Conservation (phyloP, 2,329 filamentous ascomycete species). For the Didymella lethalis region DNA sequence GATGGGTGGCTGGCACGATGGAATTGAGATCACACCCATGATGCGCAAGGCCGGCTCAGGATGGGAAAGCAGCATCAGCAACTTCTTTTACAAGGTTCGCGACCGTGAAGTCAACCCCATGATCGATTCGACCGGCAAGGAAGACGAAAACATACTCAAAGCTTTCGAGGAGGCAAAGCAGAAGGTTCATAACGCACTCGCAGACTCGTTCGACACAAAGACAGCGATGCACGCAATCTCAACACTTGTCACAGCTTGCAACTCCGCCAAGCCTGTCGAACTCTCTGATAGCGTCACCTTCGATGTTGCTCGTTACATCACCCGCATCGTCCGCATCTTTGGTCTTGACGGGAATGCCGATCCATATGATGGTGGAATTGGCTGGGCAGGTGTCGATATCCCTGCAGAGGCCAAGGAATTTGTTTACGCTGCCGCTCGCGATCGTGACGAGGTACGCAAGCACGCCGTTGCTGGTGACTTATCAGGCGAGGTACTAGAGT, state of each 20-base stretch:
- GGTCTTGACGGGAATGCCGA: constrained; percentile 72
- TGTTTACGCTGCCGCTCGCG: constrained; percentile 65
- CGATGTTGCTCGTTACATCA: constrained; percentile 77
- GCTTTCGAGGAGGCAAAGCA: constrained; percentile 63
- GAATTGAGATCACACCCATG: constrained; percentile 87
- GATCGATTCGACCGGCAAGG: constrained; percentile 38
- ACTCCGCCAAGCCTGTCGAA: constrained; percentile 57
- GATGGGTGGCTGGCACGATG: constrained; percentile 87
- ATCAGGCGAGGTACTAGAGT: constrained; percentile 37
- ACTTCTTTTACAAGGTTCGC: constrained; percentile 68
- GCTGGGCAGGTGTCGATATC: constrained; percentile 72
- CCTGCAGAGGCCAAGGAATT: constrained; percentile 66
- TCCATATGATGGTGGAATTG: constrained; percentile 58
- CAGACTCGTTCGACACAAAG: constrained; percentile 88
- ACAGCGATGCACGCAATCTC: constrained; percentile 79
- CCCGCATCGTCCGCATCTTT: constrained; percentile 82
- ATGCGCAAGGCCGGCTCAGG: constrained; percentile 75
- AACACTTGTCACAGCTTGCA: constrained; percentile 79
- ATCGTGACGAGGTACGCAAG: constrained; percentile 66
- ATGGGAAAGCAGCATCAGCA: constrained; percentile 83
- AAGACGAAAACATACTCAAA: constrained; percentile 55
- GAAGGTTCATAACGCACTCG: constrained; percentile 70
- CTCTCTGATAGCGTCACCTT: constrained; percentile 59
- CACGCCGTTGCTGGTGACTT: constrained; percentile 60
- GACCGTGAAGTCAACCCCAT: constrained; percentile 55